These are phyloP conservation scores for Colletotrichum lini DNA, from an alignment of 2,329 filamentous ascomycete species.

Conservation along the genomic window DNA sequence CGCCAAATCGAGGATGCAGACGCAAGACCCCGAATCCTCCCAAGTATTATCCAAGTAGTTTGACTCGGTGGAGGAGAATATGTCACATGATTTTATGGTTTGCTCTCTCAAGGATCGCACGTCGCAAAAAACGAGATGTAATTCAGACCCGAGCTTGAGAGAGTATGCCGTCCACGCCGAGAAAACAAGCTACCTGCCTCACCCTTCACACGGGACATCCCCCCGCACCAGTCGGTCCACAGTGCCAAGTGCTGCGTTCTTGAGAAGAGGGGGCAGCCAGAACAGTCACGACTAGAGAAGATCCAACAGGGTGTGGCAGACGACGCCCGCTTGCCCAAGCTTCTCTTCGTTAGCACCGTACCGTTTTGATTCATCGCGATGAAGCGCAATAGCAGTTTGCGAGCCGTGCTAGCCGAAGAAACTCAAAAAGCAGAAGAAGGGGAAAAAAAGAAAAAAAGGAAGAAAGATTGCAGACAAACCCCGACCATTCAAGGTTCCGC, in stretches of 20 bases:
- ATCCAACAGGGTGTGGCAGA: background rate
- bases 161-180: background rate
- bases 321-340: too few species aligned
- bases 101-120: background rate
- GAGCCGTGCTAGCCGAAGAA: background rate
- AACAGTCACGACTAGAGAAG: background rate
- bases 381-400: background rate
- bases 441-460: too few species aligned
- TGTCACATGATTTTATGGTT: background rate
- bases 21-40: too few species aligned
- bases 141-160: background rate
- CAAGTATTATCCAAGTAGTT: too few species aligned
- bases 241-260: background rate
- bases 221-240: background rate
- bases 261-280: background rate
- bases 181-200: background rate
- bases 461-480: background rate
- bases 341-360: too few species aligned
- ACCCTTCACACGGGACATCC: background rate
- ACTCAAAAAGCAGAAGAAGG: background rate
- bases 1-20: too few species aligned
- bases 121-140: background rate
- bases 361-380: too few species aligned
- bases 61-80: too few species aligned
- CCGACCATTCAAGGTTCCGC: slow-evolving; percentile 24